Evolutionary conservation across 139 green algal species (phyloP).

Genomic region (Chlamydomonas incerta): DNA sequence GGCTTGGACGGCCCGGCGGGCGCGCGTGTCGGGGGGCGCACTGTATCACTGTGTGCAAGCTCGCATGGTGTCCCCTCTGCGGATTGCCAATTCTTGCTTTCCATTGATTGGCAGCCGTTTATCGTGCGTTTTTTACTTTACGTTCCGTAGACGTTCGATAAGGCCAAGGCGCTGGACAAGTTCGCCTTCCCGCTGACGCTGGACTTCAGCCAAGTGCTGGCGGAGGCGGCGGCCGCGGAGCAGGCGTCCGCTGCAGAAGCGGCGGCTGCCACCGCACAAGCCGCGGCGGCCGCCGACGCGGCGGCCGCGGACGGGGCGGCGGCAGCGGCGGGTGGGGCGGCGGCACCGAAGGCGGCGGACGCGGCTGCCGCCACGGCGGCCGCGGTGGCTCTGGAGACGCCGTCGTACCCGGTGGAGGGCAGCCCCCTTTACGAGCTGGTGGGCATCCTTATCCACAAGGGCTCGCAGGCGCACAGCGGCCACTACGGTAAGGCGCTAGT

Average conservation of each 20-base stretch:
- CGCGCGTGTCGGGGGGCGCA: background rate
- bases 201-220: slow-evolving; percentile 64
- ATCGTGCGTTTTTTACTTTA: too few species aligned
- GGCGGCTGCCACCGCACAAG: background rate
- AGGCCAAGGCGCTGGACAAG: slow-evolving; percentile 86
- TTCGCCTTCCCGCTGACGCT: slow-evolving; percentile 83
- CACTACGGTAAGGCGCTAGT: slow-evolving; percentile 86
- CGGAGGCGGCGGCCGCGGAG: background rate
- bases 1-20: background rate
- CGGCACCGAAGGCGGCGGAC: background rate
- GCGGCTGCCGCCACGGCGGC: background rate
- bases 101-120: too few species aligned
- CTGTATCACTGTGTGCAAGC: background rate
- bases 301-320: background rate
- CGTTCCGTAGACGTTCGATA: slow-evolving; percentile 80
- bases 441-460: slow-evolving; percentile 91
- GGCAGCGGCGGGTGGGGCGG: background rate
- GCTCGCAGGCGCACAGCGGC: slow-evolving; percentile 75
- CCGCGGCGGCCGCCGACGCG: too few species aligned
- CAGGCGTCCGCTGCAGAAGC: background rate
- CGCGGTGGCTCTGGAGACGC: background rate
- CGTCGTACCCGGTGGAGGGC: background rate
- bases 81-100: too few species aligned
- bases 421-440: slow-evolving; percentile 74
- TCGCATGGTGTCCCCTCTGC: too few species aligned